These are phyloP conservation scores for Pichia kluyveri DNA, from an alignment of 805 yeast species.

Conservation along the genomic window DNA sequence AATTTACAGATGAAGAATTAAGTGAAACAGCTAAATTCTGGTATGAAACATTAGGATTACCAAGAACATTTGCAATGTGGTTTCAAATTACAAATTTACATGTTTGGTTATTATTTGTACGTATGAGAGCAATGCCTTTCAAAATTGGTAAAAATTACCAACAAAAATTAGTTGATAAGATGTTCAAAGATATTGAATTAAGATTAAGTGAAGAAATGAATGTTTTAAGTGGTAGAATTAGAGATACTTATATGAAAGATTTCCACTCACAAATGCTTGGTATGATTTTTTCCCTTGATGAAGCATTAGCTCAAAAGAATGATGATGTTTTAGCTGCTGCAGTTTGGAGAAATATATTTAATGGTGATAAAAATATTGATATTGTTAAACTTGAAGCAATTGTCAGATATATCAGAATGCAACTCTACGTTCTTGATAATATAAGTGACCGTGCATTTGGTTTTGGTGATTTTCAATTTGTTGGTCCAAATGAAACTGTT, in stretches of 20 bases:
- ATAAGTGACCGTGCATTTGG: slow-evolving; percentile 91
- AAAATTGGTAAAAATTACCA: slow-evolving; percentile 84
- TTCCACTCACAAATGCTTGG: slow-evolving; percentile 89
- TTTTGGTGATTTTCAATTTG: slow-evolving; percentile 77
- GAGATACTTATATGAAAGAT: slow-evolving; percentile 81
- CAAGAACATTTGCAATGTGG: slow-evolving; percentile 91
- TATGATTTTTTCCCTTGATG: slow-evolving; percentile 83
- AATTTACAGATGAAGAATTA: slow-evolving; percentile 62
- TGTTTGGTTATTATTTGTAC: slow-evolving; percentile 85
- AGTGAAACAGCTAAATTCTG: slow-evolving; percentile 73
- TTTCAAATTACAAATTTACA: slow-evolving; percentile 87
- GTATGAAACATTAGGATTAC: slow-evolving; percentile 75
- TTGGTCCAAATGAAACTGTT: slow-evolving; percentile 73
- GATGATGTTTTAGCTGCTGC: slow-evolving; percentile 75
- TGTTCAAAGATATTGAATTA: slow-evolving; percentile 82
- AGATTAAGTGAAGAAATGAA: slow-evolving; percentile 82
- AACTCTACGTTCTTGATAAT: slow-evolving; percentile 76
- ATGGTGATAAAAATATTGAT: slow-evolving; percentile 75
- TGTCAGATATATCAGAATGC: slow-evolving; percentile 85
- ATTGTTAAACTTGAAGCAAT: slow-evolving; percentile 77
- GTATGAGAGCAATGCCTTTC: slow-evolving; percentile 95
- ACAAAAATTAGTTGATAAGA: slow-evolving; percentile 81
- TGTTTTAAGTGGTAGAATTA: slow-evolving; percentile 69
- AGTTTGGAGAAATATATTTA: slow-evolving; percentile 84
- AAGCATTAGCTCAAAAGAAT: slow-evolving; percentile 65